Evolutionary conservation across 805 yeast genomes (phyloP), one percentile per base, ranked within the genome.

Genomic region (Cyberlindnera mrakii): DNA sequence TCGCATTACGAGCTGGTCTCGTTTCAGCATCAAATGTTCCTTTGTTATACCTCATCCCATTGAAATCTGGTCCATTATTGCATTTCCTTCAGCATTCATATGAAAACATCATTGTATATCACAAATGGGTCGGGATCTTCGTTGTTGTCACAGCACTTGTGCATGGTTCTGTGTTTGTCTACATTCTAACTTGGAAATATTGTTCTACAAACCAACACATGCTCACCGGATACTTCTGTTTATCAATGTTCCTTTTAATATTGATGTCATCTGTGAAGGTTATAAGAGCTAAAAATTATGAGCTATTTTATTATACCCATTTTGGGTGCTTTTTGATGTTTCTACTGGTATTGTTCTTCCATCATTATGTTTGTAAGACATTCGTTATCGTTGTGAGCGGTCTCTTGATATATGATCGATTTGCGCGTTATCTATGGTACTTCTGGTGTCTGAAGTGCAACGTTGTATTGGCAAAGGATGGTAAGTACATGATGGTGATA

Each of bases 1-100:
- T 55, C n/a, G 51, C 57, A 7, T 30, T 56, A 1, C 37, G 62
- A 13, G 43, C 58, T 14, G 62, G 62, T 0, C 45, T 55, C 15
- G 53, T 56, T 3, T 50, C 59, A 2, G 53, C 51, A 1, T 49
- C 57, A 10, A 58, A 58, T n/a, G 30, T 58, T 6, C 60, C 62
- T 6, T 27, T 58, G 32, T 29, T 58, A n/a, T 56, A 56, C 42
- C 37, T 58, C 15, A 40, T 58, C 6, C 62, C 62, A 2, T 37
- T 58, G 20, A 58, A 58, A 23, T 43, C 52, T 5, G 58, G 62
- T 3, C 54, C 58, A 0, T 39, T 58, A 20, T 37, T 54, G 6
- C 45, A 49, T 8, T 23, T 58, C 23, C 34, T 48, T 8, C 38
- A 46, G 14, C 40, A 41, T 18, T 51, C 58, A 15, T 58, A 58